Percentiles rank a stretch among this genome's conserved stretches.
Conservation (phyloP, 2,329 filamentous ascomycete genomes). For the Neoarthrinium moseri region DNA sequence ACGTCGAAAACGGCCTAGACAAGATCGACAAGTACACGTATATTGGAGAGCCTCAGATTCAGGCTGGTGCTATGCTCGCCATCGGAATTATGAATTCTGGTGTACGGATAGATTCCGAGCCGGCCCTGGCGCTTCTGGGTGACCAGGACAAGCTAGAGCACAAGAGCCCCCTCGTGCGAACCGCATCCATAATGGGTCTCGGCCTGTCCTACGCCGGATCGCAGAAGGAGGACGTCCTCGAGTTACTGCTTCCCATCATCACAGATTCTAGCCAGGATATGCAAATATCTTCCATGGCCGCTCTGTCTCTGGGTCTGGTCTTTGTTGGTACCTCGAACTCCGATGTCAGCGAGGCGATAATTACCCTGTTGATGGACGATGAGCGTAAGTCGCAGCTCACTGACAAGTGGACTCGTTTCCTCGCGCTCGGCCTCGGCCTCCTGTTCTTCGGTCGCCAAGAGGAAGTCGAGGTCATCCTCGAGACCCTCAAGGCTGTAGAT, state of each 20-base stretch:
- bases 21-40: slow-evolving; percentile 96
- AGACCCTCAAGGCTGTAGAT: slow-evolving; percentile 94
- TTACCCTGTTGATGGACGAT: slow-evolving; percentile 90
- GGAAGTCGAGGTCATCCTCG: slow-evolving; percentile 96
- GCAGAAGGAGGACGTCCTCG: slow-evolving; percentile 85
- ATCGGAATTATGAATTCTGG: slow-evolving; percentile 96
- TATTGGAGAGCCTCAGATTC: slow-evolving; percentile 74
- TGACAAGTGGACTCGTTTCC: slow-evolving; percentile 97
- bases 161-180: slow-evolving; percentile 74
- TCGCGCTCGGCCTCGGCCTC: slow-evolving; percentile 88
- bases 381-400: slow-evolving; percentile 88
- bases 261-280: slow-evolving; percentile 82
- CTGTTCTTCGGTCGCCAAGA: slow-evolving; percentile 97
- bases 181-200: slow-evolving; percentile 92
- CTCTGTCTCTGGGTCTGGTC: slow-evolving; percentile 83
- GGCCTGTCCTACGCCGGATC: slow-evolving; percentile 93
- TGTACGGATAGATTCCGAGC: slow-evolving; percentile 84
- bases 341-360: slow-evolving; percentile 87
- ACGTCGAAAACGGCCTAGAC: slow-evolving; percentile 87
- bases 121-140: slow-evolving; percentile 80
- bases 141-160: slow-evolving; percentile 77
- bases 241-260: slow-evolving; percentile 82
- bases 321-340: slow-evolving; percentile 92
- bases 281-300: slow-evolving; percentile 96
- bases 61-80: slow-evolving; percentile 87